Percentiles rank a stretch among this genome's conserved stretches.
These are phyloP conservation scores for Xylaria bambusicola DNA, from an alignment of 495 filamentous ascomycete species.

Conservation along the genomic window DNA sequence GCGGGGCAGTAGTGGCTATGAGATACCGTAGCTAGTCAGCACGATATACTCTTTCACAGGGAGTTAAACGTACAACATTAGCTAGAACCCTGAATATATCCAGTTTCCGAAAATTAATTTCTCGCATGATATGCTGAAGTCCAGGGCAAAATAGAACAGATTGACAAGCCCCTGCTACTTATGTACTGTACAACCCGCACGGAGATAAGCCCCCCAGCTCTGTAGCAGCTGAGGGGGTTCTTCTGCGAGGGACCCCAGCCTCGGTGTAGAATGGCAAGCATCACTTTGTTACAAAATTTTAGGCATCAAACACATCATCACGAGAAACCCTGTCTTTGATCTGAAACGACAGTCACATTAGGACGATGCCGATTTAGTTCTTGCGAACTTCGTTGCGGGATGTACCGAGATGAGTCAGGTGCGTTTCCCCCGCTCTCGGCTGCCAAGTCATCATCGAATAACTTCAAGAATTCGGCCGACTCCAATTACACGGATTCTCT, in stretches of 20 bases:
- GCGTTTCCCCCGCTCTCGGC: slow-evolving; percentile 2
- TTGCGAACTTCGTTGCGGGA: slow-evolving; percentile 9
- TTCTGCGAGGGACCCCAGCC: background rate
- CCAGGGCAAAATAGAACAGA: slow-evolving; percentile 2
- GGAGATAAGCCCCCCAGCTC: background rate
- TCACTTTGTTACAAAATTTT: slow-evolving; percentile 2
- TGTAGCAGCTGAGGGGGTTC: background rate
- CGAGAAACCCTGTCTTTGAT: slow-evolving; percentile 1
- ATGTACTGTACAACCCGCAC: slow-evolving; percentile 3
- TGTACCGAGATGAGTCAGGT: slow-evolving; percentile 3
- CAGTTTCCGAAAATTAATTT: background rate
- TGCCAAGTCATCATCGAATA: background rate
- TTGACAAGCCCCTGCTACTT: background rate
- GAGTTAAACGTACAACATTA: background rate
- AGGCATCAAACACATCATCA: slow-evolving; percentile 3
- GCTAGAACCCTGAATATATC: background rate
- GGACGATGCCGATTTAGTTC: slow-evolving; percentile 5
- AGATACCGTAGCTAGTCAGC: background rate
- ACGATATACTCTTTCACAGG: slow-evolving; percentile 2
- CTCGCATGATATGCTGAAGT: slow-evolving; percentile 1
- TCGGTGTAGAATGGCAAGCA: slow-evolving; percentile 1
- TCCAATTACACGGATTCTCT: background rate
- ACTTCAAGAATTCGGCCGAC: background rate
- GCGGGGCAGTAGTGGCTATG: background rate
- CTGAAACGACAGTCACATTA: background rate